Evolutionary conservation across 331 rosid species (phyloP), one percentile per base, ranked within the genome.

Genomic region (Phaseolus coccineus): DNA sequence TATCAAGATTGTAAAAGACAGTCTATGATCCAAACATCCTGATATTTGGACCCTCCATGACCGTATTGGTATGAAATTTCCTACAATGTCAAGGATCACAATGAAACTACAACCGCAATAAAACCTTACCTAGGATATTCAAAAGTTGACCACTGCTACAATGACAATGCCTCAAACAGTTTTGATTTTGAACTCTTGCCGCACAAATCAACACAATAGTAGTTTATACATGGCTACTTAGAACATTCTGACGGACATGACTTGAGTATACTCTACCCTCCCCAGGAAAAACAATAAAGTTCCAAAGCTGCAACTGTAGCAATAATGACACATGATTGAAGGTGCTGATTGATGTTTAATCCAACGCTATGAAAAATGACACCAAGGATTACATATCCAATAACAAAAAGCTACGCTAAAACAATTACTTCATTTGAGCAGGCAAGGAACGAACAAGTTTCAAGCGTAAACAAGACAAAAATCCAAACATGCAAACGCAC

Each of bases 401-500:
- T 63, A 74, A 64, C 33, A 31, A 63, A 69, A 83, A 52, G 12
- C 55, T 77, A 67, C 40, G 78, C 83, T 52, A 66, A 76, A 74
- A 64, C 27, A 30, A 25, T 0, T 16, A 71, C 63, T 10, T 53
- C 12, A 44, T 40, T 63, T 22, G 24, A 76, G 39, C 44, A 70
- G 8, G 66, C 6, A 67, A 19, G 31, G 37, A 76, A 80, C 46
- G 66, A 70, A 63, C 82, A 12, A 48, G 66, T 14, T 52, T 64
- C 66, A 70, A 71, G 77, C 81, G 64, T n/a, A 78, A 82, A 69
- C 31, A 77, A 84, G 80, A 66, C 77, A 16, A 81, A 65, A 87
- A 82, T 85, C 91, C 70, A 72, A 80, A 74, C 98, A 91, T 88
- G 88, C 90, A 90, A 57, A 74, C 75, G 66, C 83, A 77, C 83